These are phyloP conservation scores for Tetrahymena thermophila DNA, from an alignment of 73 alveolate species.

Conservation along the genomic window DNA sequence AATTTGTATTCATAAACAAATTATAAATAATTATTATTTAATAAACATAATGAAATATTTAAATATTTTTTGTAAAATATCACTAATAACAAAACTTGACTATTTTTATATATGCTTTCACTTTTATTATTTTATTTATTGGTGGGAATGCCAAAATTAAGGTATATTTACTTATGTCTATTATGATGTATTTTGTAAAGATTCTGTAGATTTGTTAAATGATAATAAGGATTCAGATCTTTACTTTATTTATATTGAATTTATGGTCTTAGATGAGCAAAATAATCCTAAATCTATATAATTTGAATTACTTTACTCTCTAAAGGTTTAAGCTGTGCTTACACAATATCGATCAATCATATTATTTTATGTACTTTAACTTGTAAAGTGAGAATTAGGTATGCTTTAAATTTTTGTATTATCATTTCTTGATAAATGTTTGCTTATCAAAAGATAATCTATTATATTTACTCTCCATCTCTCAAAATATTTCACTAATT, in stretches of 20 bases:
- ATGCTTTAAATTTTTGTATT: not conserved
- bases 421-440: not conserved
- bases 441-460: not conserved
- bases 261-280: not conserved
- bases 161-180: not conserved
- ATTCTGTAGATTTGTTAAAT: not conserved
- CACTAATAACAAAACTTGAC: too few species aligned
- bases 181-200: not conserved
- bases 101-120: not conserved
- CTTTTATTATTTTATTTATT: not conserved
- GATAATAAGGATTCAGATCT: not conserved
- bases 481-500: not conserved
- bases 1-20: too few species aligned
- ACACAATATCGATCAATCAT: not conserved
- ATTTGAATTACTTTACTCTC: not conserved
- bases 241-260: not conserved
- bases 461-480: not conserved
- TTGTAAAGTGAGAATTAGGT: not conserved
- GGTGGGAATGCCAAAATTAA: not conserved
- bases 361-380: not conserved
- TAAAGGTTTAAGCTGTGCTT: not conserved
- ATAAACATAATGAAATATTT: too few species aligned
- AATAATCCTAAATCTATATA: not conserved
- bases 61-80: too few species aligned
- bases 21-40: too few species aligned